Percentiles rank a stretch among this genome's conserved stretches.
phyloP scores from a whole-genome alignment of 768 basidiomycete species.

The Suillus cothurnatus region DNA sequence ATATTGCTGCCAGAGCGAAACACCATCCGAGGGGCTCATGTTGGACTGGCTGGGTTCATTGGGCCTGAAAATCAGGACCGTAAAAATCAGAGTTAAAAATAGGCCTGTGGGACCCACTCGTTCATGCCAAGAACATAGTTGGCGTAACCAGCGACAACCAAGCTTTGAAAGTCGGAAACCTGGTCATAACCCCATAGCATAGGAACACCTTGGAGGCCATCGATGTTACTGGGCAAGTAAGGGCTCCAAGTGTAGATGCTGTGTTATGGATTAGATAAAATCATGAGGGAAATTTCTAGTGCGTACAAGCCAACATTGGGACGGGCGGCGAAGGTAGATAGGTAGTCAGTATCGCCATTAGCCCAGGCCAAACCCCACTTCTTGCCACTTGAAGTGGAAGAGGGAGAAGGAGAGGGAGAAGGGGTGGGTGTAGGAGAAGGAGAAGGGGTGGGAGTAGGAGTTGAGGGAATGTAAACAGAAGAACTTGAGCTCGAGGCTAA shows the following conservation, averaged over 20 bases:
- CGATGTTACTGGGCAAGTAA: constrained; percentile 38
- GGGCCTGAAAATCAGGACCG: constrained; percentile 48
- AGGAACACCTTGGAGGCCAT: constrained; percentile 58
- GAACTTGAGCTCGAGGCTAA: constrained; percentile 16
- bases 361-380: constrained; percentile 76
- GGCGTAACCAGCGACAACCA: constrained; percentile 55
- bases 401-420: constrained; percentile 11
- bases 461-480: neutral
- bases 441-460: constrained; percentile 20
- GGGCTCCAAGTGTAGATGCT: constrained; percentile 74
- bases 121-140: constrained; percentile 61
- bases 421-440: constrained; percentile 17
- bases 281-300: constrained; percentile 1
- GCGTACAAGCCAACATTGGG: constrained; percentile 45
- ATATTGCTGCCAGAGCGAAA: constrained; percentile 59
- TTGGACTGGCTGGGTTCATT: constrained; percentile 65
- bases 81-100: constrained; percentile 12
- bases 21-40: constrained; percentile 52
- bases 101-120: constrained; percentile 54
- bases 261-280: neutral
- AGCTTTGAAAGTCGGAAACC: constrained; percentile 45
- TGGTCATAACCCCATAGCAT: constrained; percentile 74
- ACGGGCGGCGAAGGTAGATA: constrained; percentile 52
- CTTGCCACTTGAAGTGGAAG: constrained; percentile 16
- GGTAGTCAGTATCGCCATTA: constrained; percentile 49